Conservation (phyloP, 331 rosid species). For the Pyracantha coccinea region DNA sequence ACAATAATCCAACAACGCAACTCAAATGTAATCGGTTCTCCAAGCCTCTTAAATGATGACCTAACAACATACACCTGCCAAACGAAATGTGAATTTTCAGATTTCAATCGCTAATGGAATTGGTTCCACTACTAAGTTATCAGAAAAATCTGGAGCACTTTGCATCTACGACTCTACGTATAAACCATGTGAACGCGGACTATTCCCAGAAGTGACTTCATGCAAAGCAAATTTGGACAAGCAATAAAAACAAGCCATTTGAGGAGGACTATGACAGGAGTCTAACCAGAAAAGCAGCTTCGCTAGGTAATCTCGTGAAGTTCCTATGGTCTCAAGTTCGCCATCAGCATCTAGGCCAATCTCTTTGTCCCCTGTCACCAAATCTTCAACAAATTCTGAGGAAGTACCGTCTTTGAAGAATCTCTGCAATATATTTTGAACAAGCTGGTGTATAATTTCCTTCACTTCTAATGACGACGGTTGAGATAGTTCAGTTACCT, state of each 20-base stretch:
- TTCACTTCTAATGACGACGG: constrained; percentile 82
- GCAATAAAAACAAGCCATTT: background rate
- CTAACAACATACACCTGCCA: constrained; percentile 96
- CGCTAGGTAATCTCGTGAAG: constrained; percentile 93
- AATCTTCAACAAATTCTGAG: constrained; percentile 31
- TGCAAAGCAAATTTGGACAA: background rate
- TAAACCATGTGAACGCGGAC: background rate
- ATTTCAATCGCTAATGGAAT: background rate
- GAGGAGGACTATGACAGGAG: constrained; percentile 6
- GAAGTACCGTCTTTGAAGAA: constrained; percentile 45
- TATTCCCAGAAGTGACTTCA: background rate
- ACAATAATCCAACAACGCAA: constrained; percentile 85
- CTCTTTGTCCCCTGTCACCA: constrained; percentile 29
- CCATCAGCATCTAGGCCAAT: constrained; percentile 24
- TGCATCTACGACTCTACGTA: background rate
- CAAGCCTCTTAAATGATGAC: constrained; percentile 96
- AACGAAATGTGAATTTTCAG: background rate
- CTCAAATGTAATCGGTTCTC: constrained; percentile 90
- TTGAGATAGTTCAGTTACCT: constrained; percentile 79
- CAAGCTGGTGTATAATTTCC: constrained; percentile 86
- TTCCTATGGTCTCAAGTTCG: constrained; percentile 41
- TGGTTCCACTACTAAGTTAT: background rate
- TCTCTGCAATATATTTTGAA: constrained; percentile 50
- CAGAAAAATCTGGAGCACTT: background rate
- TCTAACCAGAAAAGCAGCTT: constrained; percentile 96